Conservation (phyloP, 768 basidiomycete genomes). For the Tephrocybe sp. region DNA sequence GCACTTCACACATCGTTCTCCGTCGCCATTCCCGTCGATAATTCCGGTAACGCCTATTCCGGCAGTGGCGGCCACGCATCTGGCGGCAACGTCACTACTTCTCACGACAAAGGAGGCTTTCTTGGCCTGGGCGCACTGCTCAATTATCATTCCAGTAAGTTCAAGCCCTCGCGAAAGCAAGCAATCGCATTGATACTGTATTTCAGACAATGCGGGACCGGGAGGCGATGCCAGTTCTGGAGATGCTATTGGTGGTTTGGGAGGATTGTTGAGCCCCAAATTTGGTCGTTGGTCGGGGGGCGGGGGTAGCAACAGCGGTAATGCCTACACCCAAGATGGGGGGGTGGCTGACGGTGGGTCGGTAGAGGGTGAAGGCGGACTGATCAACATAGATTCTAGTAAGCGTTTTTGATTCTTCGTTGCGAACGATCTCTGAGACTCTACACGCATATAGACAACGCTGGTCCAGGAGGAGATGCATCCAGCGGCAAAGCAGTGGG, state of each 20-base stretch:
- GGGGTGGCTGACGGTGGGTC: slow-evolving; percentile 36
- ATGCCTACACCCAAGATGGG: slow-evolving; percentile 28
- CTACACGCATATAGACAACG: slow-evolving; percentile 33
- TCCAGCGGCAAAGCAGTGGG: slow-evolving; percentile 27
- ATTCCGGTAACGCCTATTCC: slow-evolving; percentile 31
- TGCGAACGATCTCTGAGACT: slow-evolving; percentile 8
- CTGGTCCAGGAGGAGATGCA: slow-evolving; percentile 33
- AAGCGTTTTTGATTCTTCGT: slow-evolving; percentile 9
- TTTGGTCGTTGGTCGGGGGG: background rate
- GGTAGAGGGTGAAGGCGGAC: slow-evolving; percentile 19
- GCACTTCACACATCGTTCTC: slow-evolving; percentile 22
- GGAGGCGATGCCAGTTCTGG: slow-evolving; percentile 36
- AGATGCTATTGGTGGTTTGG: slow-evolving; percentile 14
- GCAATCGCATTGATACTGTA: background rate
- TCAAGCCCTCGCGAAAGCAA: background rate
- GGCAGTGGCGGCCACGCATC: slow-evolving; percentile 32
- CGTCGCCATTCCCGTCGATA: slow-evolving; percentile 26
- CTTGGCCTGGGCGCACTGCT: slow-evolving; percentile 16
- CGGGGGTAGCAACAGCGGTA: slow-evolving; percentile 20
- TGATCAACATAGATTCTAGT: slow-evolving; percentile 36
- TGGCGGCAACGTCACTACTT: slow-evolving; percentile 29
- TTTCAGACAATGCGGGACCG: slow-evolving; percentile 27
- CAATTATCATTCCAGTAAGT: slow-evolving; percentile 29
- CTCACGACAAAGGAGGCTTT: background rate
- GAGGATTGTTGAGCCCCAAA: background rate